Evolutionary conservation across 1,139 yeast genomes (phyloP).

Genomic region (Suhomyces panamericanus): DNA sequence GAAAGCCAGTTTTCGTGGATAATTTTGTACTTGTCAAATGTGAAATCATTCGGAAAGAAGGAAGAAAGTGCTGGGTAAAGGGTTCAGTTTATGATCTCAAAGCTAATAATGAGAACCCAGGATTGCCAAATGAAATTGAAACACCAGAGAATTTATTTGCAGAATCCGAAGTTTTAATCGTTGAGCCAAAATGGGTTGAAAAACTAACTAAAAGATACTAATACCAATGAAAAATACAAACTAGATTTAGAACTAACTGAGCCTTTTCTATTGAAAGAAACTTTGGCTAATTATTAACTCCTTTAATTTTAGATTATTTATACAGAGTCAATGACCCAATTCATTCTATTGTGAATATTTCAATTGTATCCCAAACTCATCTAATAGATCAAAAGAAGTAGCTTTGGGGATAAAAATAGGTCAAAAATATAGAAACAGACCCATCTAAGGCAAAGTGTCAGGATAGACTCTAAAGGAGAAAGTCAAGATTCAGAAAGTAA

Average conservation of each 20-base stretch:
- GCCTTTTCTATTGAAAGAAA: too few species aligned
- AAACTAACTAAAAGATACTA: constrained; percentile 23
- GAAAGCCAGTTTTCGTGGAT: constrained; percentile 39
- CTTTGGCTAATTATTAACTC: background rate
- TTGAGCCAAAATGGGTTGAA: constrained; percentile 51
- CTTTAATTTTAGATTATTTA: background rate
- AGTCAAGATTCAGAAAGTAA: too few species aligned
- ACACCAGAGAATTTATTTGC: constrained; percentile 30
- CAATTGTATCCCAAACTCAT: too few species aligned
- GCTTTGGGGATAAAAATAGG: too few species aligned
- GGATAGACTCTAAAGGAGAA: too few species aligned
- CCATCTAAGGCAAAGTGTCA: background rate
- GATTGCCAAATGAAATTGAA: constrained; percentile 20
- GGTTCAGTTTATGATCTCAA: constrained; percentile 36
- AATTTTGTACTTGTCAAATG: constrained; percentile 39
- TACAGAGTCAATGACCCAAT: too few species aligned
- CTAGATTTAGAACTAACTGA: too few species aligned
- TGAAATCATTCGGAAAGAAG: constrained; percentile 31
- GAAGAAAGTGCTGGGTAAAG: constrained; percentile 46
- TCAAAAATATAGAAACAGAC: background rate
- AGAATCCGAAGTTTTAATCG: constrained; percentile 44
- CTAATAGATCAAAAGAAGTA: too few species aligned
- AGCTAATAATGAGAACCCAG: constrained; percentile 15
- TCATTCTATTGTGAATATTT: too few species aligned
- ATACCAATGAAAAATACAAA: background rate